Conservation (phyloP, 148 eudicot species). For the Silene uniflora region DNA sequence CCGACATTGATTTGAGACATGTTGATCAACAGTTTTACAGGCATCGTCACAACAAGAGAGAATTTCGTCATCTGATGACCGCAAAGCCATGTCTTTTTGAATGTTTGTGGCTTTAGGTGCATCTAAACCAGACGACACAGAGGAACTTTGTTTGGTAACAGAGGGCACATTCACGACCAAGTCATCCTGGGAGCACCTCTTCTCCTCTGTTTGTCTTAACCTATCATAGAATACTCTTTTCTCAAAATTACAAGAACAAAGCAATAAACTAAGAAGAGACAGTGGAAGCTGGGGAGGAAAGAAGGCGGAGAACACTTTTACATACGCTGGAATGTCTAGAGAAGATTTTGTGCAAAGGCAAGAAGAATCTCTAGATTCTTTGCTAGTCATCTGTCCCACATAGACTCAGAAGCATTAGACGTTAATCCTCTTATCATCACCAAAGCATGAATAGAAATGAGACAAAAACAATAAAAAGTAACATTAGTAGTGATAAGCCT, state of each 20-base stretch:
- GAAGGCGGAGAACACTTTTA: not conserved
- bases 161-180: constrained; percentile 14
- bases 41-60: constrained; percentile 23
- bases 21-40: constrained; percentile 21
- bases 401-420: constrained; percentile 17
- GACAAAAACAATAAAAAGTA: not conserved
- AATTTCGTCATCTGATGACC: constrained; percentile 27
- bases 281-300: not conserved
- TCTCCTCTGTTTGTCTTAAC: constrained; percentile 9
- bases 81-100: constrained; percentile 23
- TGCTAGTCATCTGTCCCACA: constrained; percentile 23
- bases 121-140: not conserved
- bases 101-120: not conserved
- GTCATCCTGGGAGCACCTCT: constrained; percentile 14
- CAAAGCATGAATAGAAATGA: not conserved
- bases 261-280: not conserved
- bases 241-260: not conserved
- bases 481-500: not conserved
- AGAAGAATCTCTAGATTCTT: constrained; percentile 18
- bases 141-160: constrained; percentile 18
- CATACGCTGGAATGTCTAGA: constrained; percentile 26
- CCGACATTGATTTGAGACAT: constrained; percentile 18
- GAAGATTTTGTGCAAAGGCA: constrained; percentile 12
- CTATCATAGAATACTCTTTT: constrained; percentile 22
- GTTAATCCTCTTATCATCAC: not conserved